Evolutionary conservation across 2,329 filamentous ascomycete species (phyloP).

Genomic region (Fusarium sp.): DNA sequence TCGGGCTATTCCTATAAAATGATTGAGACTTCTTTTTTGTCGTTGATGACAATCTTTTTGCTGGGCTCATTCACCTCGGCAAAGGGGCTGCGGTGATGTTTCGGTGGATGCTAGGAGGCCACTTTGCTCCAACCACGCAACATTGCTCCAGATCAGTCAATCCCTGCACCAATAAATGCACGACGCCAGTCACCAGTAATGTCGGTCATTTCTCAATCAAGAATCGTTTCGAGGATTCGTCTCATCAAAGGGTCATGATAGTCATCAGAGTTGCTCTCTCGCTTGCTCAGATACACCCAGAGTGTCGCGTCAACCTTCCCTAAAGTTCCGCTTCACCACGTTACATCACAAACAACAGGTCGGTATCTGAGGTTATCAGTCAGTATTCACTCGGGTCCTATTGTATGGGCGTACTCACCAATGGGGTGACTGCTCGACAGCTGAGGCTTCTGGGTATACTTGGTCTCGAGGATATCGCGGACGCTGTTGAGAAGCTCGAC

Average conservation of each 20-base stretch:
- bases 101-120: neutral
- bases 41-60: neutral
- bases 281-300: slow-evolving; percentile 4
- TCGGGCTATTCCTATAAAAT: slow-evolving; percentile 43
- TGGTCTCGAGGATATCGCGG: slow-evolving; percentile 82
- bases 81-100: neutral
- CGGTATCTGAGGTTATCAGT: slow-evolving; percentile 59
- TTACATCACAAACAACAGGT: slow-evolving; percentile 72
- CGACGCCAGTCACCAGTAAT: neutral
- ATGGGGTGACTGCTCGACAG: slow-evolving; percentile 94
- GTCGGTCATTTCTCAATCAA: neutral
- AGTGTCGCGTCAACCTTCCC: slow-evolving; percentile 62
- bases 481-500: slow-evolving; percentile 95
- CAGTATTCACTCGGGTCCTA: slow-evolving; percentile 14
- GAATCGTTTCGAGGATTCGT: neutral
- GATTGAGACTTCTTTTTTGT: neutral
- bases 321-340: neutral
- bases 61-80: neutral
- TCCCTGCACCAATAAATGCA: neutral
- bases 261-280: neutral
- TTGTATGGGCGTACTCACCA: slow-evolving; percentile 66
- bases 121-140: neutral
- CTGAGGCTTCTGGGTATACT: slow-evolving; percentile 95
- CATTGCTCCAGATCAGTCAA: neutral
- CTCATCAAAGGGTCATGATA: slow-evolving; percentile 55